Percentiles rank a stretch among this genome's conserved stretches.
These are phyloP conservation scores for Leishmania arabica DNA, from an alignment of 208 protist species.

Conservation along the genomic window DNA sequence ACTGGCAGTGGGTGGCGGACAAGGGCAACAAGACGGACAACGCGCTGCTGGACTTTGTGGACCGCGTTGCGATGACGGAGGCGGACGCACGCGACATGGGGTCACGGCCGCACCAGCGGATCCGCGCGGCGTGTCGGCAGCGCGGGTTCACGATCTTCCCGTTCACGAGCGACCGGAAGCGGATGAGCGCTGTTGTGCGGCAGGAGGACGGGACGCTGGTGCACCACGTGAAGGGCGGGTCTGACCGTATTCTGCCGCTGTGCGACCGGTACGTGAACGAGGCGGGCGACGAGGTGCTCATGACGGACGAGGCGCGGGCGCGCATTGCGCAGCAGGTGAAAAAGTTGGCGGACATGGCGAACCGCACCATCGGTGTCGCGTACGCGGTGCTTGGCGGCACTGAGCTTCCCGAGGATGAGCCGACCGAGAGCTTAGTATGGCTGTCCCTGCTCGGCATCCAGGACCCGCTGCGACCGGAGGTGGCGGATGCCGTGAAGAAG, in stretches of 20 bases:
- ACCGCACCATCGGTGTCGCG: slow-evolving; percentile 88
- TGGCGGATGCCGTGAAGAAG: slow-evolving; percentile 84
- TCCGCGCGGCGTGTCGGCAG: slow-evolving; percentile 42
- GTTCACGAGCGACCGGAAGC: slow-evolving; percentile 90
- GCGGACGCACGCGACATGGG: slow-evolving; percentile 32
- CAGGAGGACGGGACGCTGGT: slow-evolving; percentile 45
- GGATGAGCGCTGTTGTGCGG: slow-evolving; percentile 76
- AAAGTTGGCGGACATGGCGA: slow-evolving; percentile 56
- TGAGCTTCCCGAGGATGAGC: slow-evolving; percentile 62
- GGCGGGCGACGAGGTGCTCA: slow-evolving; percentile 46
- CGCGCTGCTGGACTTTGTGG: slow-evolving; percentile 80
- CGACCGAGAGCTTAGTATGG: slow-evolving; percentile 81
- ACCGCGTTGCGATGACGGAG: slow-evolving; percentile 44
- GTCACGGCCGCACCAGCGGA: slow-evolving; percentile 55
- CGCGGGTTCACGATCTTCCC: slow-evolving; percentile 73
- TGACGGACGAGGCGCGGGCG: slow-evolving; percentile 39
- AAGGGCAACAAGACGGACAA: slow-evolving; percentile 91
- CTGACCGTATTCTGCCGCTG: slow-evolving; percentile 85
- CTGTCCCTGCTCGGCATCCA: slow-evolving; percentile 95
- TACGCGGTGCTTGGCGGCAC: slow-evolving; percentile 35
- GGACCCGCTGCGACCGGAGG: slow-evolving; percentile 95
- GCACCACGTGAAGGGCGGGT: slow-evolving; percentile 92
- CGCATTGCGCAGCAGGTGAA: slow-evolving; percentile 49
- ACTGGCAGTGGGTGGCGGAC: slow-evolving; percentile 68
- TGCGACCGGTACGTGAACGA: slow-evolving; percentile 73